Percentiles rank a stretch among this genome's conserved stretches.
phyloP scores from a whole-genome alignment of 371 early-diverging fungal genomes.

The Mucor plumbeus region DNA sequence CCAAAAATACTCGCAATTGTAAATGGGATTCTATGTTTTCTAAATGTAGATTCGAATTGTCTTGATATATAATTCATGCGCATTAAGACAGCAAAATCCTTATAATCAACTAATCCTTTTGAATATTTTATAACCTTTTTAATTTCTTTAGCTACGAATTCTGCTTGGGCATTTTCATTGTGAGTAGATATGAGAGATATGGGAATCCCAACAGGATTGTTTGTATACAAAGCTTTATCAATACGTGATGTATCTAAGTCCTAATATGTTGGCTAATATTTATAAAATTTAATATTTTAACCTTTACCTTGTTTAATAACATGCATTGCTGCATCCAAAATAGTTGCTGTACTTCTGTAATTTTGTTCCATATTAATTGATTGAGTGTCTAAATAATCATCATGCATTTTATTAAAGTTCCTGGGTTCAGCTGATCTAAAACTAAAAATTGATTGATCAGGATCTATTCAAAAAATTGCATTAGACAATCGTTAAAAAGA shows the following conservation, averaged over 20 bases:
- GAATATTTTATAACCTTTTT: slow-evolving; percentile 40
- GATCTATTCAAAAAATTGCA: slow-evolving; percentile 31
- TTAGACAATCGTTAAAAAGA: not conserved
- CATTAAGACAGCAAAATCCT: slow-evolving; percentile 64
- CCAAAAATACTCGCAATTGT: slow-evolving; percentile 41
- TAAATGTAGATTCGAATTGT: slow-evolving; percentile 52
- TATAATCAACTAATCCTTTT: slow-evolving; percentile 39
- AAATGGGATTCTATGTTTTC: slow-evolving; percentile 48
- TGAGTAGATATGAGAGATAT: slow-evolving; percentile 32
- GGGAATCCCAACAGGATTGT: slow-evolving; percentile 43
- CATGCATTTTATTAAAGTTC: slow-evolving; percentile 58
- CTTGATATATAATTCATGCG: slow-evolving; percentile 53
- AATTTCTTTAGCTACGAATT: slow-evolving; percentile 51
- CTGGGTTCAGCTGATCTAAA: slow-evolving; percentile 64
- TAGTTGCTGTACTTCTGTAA: slow-evolving; percentile 61
- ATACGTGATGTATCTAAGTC: slow-evolving; percentile 29
- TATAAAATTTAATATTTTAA: not conserved
- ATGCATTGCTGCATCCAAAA: slow-evolving; percentile 52
- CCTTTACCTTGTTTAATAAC: slow-evolving; percentile 51
- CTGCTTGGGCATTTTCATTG: slow-evolving; percentile 38
- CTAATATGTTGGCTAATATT: not conserved
- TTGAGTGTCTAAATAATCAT: slow-evolving; percentile 40
- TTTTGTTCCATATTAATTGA: slow-evolving; percentile 54
- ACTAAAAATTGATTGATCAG: slow-evolving; percentile 69
- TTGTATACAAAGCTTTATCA: slow-evolving; percentile 33